A percentile compares a stretch with the other conserved stretches of the same genome.
Evolutionary conservation across 2,329 filamentous ascomycete genomes (phyloP).

Genomic region (Colletotrichum acutatum): DNA sequence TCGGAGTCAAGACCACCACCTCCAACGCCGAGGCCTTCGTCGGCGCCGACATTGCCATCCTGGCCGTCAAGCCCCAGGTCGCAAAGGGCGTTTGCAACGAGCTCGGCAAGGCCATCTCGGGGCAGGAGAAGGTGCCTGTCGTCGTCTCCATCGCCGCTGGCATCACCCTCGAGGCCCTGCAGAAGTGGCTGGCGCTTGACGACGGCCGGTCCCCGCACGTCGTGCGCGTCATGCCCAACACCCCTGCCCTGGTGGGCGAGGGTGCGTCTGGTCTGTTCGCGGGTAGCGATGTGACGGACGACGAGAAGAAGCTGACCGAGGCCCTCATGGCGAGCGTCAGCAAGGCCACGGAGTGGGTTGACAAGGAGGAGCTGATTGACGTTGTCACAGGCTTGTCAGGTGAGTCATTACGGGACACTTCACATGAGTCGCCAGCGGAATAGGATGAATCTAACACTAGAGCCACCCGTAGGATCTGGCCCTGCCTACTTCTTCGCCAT

Average conservation of each 20-base stretch:
- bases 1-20: constrained; percentile 58
- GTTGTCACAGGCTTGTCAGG: constrained; percentile 62
- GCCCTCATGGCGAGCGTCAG: constrained; percentile 57
- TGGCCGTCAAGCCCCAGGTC: constrained; percentile 64
- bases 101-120: constrained; percentile 52
- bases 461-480: constrained; percentile 53
- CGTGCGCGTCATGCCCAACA: constrained; percentile 65
- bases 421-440: neutral
- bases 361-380: constrained; percentile 60
- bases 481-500: constrained; percentile 65
- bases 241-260: constrained; percentile 61
- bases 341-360: constrained; percentile 61
- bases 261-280: constrained; percentile 61
- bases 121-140: constrained; percentile 49
- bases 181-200: constrained; percentile 52
- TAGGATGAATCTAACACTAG: neutral
- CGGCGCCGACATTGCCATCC: constrained; percentile 58
- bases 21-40: constrained; percentile 57
- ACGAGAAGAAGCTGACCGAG: constrained; percentile 54
- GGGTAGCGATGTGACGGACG: constrained; percentile 51
- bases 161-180: constrained; percentile 54
- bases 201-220: constrained; percentile 53
- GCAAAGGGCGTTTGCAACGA: constrained; percentile 58
- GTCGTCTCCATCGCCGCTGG: constrained; percentile 62
- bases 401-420: constrained; percentile 39